A percentile compares a stretch with the other conserved stretches of the same genome.
Conservation (phyloP, 768 basidiomycete genomes). For the Lentinula detonsa region DNA sequence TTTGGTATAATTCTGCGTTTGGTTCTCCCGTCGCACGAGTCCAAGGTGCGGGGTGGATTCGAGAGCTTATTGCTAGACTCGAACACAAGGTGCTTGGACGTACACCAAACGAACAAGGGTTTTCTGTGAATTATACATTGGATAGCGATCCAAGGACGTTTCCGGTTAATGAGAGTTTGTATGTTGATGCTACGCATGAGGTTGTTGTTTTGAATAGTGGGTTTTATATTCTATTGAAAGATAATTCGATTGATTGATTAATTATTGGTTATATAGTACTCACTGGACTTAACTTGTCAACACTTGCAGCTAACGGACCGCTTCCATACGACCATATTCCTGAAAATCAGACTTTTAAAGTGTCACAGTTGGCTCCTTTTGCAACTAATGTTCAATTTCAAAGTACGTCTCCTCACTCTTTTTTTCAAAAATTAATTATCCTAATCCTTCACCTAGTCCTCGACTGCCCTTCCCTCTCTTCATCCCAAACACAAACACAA, state of each 20-base stretch:
- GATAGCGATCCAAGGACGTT: slow-evolving; percentile 63
- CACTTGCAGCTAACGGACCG: slow-evolving; percentile 66
- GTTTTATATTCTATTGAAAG: slow-evolving; percentile 12
- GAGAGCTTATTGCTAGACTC: slow-evolving; percentile 79
- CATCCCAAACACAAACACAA: slow-evolving; percentile 13
- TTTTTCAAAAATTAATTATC: slow-evolving; percentile 5
- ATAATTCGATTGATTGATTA: not conserved
- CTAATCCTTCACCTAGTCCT: slow-evolving; percentile 41
- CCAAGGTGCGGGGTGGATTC: slow-evolving; percentile 74
- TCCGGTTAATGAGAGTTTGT: slow-evolving; percentile 66
- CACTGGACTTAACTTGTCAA: slow-evolving; percentile 80
- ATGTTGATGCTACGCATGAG: slow-evolving; percentile 89
- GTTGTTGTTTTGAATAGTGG: slow-evolving; percentile 83
- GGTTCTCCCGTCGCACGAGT: slow-evolving; percentile 76
- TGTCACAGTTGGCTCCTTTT: slow-evolving; percentile 79
- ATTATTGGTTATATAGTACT: slow-evolving; percentile 42
- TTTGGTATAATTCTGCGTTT: slow-evolving; percentile 78
- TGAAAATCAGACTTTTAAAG: slow-evolving; percentile 57
- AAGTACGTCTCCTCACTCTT: slow-evolving; percentile 36
- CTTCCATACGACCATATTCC: slow-evolving; percentile 72
- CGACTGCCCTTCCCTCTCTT: slow-evolving; percentile 37
- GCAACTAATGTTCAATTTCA: slow-evolving; percentile 89
- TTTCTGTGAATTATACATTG: slow-evolving; percentile 81
- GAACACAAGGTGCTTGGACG: slow-evolving; percentile 61
- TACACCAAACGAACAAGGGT: slow-evolving; percentile 45